Evolutionary conservation across 2,329 filamentous ascomycete species (phyloP), one percentile per base, ranked within the genome.

Genomic region (Thielaviopsis ethacetica): DNA sequence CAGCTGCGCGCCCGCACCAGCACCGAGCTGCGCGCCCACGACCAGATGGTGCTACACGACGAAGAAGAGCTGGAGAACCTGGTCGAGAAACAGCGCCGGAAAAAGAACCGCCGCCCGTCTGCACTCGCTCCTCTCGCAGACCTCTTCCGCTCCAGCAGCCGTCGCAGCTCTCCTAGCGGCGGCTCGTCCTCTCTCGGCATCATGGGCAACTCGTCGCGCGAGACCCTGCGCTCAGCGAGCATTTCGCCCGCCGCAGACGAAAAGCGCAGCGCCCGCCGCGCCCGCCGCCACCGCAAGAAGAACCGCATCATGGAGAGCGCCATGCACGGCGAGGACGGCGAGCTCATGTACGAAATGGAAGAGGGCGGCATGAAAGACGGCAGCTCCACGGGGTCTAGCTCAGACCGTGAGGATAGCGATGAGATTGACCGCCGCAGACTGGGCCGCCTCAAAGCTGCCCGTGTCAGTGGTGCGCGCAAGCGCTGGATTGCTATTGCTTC

Each of bases 321-420:
- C 3, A 73, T 73, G 26, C 70, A 82, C 62, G 83, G 83, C 59
- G 86, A 88, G 67, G 82, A 88, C 64, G 84, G 85, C 44, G 81
- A 84, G 69, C 74, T 94, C 66, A 88, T 95, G 84, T 91, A 88
- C 69, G 87, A 93, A 71, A 88, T 91, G 85, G 91, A 96, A 70
- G 85, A 90, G 67, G 88, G 89, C 1, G 80, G 77, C 2, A 78
- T 86, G 66, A 82, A 78, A 62, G 82, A 85, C 54, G 83, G 84
- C 58, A 86, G 79, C 67, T 75, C 74, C 5, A 83, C 81, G 0
- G 81, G 80, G 41, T 76, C 79, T 0, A 83, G 79, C 69, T 82
- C 77, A 74, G 73, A 84, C 65, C 73, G 81, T 63, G 74, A 83
- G 63, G 72, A 79, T 68, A 76, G 83, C 73, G 73, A 79, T 65